Percentiles rank a stretch among this genome's conserved stretches.
phyloP scores from a whole-genome alignment of 2,329 filamentous ascomycete species.

The Elsinoe ampelina region DNA sequence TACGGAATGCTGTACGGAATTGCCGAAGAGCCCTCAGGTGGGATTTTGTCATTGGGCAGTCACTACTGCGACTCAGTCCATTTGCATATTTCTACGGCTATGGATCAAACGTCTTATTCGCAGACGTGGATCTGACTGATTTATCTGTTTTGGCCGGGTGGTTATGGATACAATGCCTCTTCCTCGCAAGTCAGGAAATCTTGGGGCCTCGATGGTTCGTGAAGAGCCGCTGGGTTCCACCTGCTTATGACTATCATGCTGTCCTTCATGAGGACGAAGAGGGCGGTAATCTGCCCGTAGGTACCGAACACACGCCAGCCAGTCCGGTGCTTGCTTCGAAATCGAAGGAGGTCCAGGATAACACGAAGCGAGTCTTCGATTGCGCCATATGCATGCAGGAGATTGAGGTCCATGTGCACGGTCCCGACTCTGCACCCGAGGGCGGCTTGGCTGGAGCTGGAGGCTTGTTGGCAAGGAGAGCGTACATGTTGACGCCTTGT shows the following conservation, averaged over 20 bases:
- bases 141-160: conserved; percentile 61
- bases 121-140: conserved; percentile 55
- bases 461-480: conserved; percentile 65
- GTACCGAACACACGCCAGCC: conserved; percentile 37
- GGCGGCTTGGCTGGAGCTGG: conserved; percentile 37
- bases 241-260: conserved; percentile 91
- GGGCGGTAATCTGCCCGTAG: conserved; percentile 66
- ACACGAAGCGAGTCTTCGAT: conserved; percentile 60
- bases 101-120: conserved; percentile 71
- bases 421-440: conserved; percentile 33
- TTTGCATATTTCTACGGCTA: conserved; percentile 78
- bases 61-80: conserved; percentile 64
- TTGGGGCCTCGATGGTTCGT: conserved; percentile 84
- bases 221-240: conserved; percentile 52
- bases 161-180: conserved; percentile 78
- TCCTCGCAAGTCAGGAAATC: conserved; percentile 72
- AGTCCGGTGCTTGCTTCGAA: conserved; percentile 16
- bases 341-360: conserved; percentile 31
- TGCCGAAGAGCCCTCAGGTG: conserved; percentile 84
- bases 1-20: conserved; percentile 81
- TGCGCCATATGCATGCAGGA: conserved; percentile 92
- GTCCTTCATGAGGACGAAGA: conserved; percentile 77
- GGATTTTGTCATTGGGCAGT: conserved; percentile 83
- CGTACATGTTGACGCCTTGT: conserved; percentile 97
- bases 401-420: conserved; percentile 77